Base-by-base conservation (phyloP, 2,329 filamentous ascomycete genomes). In the Thielaviopsis euricoi region DNA sequence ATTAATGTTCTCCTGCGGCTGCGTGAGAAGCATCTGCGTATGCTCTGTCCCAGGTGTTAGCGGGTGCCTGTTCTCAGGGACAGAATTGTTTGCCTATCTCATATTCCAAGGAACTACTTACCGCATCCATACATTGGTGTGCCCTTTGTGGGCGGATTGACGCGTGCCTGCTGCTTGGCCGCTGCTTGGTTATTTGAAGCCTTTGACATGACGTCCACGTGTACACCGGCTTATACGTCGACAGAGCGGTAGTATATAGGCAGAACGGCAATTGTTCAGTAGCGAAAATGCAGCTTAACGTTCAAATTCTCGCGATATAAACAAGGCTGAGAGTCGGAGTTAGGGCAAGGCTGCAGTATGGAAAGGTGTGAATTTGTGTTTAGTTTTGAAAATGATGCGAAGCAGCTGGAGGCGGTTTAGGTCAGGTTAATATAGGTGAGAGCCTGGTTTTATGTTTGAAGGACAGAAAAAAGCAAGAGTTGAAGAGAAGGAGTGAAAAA, bases 21-120 rank as follows among this genome's bases (percentile, higher is more conserved):
- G 78, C 37, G 73, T 76, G 37, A 89, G 75, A 60, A 89, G 78
- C 23, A 76, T 74, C 67, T 87, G 82, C 53, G 87, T 77, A 69
- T 90, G 86, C 67, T 87, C 86, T 89, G 65, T 13, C 56, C 37
- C 12, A 43, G 55, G 51, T 46, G 64, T 72, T 62, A 73, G 70
- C 62, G 59, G 55, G 43, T 10, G 43, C n/a, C 43, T 48, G n/a
- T 48, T 10, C 43, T 3, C n/a, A 48, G 43, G n/a, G n/a, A 21
- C 43, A 48, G 19, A 3, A 48, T 48, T 48, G 43, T 9, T 21
- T 48, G 43, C n/a, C 5, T 48, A n/a, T 48, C 43, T 48, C 21
- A n/a, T 48, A 48, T 48, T 48, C 43, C 43, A 48, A 19, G 46
- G n/a, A 50, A 43, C 33, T 54, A 68, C 80, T 65, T 72, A 84